A percentile compares a stretch with the other conserved stretches of the same genome.
Conservation (phyloP, 306 rosid genomes). For the Coriaria nepalensis region DNA sequence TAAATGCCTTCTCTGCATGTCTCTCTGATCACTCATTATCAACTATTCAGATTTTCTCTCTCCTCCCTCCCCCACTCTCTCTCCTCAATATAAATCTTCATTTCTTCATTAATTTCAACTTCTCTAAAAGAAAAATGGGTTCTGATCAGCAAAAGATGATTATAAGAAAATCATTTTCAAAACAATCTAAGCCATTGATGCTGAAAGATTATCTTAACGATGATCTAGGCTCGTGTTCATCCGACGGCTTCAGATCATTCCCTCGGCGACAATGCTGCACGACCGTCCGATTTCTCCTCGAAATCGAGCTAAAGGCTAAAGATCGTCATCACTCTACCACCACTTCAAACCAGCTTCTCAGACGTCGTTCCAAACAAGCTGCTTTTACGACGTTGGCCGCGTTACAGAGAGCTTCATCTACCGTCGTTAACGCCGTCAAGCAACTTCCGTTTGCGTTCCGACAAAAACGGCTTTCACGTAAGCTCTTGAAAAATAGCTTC, state of each 20-base stretch:
- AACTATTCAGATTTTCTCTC: no score
- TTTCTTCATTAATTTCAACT: no score
- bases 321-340: conserved; percentile 1
- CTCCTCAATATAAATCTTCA: no score
- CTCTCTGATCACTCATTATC: no score
- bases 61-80: no score
- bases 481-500: conserved; percentile 36
- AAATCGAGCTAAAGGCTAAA: conserved; percentile 31
- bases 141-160: conserved; percentile 8
- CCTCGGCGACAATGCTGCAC: conserved; percentile 72
- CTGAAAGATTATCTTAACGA: conserved; percentile 65
- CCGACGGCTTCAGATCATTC: conserved; percentile 65
- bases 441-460: conserved; percentile 24
- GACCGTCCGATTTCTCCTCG: conserved; percentile 32
- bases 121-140: neutral
- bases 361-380: conserved; percentile 12
- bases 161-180: conserved; percentile 4
- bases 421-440: conserved; percentile 40
- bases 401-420: conserved; percentile 45
- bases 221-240: conserved; percentile 64
- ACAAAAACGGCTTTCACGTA: conserved; percentile 32
- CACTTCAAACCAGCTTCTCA: neutral
- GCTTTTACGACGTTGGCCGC: conserved; percentile 25
- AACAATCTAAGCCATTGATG: conserved; percentile 16
- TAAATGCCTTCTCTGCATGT: no score